Percentiles rank a stretch among this genome's conserved stretches.
These are phyloP conservation scores for Coemansia sp. DNA, from an alignment of 192 early-diverging fungal species.

Conservation along the genomic window DNA sequence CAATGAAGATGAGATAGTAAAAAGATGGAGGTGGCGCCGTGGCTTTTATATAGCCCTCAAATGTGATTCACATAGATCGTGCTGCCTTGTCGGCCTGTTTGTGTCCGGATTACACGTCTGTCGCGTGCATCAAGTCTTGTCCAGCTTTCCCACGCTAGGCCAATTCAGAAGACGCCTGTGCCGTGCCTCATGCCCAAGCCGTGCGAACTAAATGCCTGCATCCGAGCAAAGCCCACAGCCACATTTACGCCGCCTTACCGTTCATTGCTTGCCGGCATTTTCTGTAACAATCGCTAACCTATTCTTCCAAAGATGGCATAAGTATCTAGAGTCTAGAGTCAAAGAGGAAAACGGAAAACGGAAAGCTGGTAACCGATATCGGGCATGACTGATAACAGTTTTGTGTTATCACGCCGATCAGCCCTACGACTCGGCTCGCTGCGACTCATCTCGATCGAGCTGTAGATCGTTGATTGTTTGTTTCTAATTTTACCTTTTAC, in stretches of 20 bases:
- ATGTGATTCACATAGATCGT: conserved; percentile 4
- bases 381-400: background rate
- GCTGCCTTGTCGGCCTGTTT: background rate
- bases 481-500: conserved; percentile 4
- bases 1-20: conserved; percentile 1
- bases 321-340: no score
- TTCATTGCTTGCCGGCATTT: background rate
- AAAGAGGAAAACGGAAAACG: background rate
- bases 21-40: conserved; percentile 1
- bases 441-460: background rate
- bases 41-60: background rate
- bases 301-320: background rate
- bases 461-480: background rate
- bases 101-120: background rate
- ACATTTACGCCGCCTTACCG: background rate
- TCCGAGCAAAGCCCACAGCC: background rate
- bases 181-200: background rate
- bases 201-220: background rate
- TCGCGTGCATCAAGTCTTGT: background rate
- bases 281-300: background rate
- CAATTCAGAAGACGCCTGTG: background rate
- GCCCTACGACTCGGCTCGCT: background rate
- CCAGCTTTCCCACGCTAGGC: conserved; percentile 3
- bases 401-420: no score
- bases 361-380: background rate